Base-by-base conservation (phyloP, 2,329 filamentous ascomycete species). In the Colletotrichum shisoi region DNA sequence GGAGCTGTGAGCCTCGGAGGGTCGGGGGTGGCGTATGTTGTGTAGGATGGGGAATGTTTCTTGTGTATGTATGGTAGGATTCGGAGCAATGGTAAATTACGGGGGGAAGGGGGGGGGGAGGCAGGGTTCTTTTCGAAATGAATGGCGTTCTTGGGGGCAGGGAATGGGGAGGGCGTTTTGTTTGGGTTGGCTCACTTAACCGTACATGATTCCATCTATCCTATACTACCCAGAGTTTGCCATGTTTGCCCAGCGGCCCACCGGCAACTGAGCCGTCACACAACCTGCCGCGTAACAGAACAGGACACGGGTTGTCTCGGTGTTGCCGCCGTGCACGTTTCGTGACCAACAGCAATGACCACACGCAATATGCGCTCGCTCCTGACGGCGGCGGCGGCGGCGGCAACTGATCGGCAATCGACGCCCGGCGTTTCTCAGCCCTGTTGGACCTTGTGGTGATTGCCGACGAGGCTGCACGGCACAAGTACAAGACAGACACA, bases 1-100 rank as follows among this genome's bases (percentile, higher is more conserved):
- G 39, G 69, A 71, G 34, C 61, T 71, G 39, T 68, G 45, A 64
- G 34, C 24, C 12, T 24, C 40, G 40, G 3, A 21, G n/a, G 45
- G 45, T 34, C 27, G 15, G 24, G 54, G 27, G 27, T 31, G 27
- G 39, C 37, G n/a, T 40, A 27, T 56, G 52, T 4, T 31, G 1
- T 31, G 27, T 31, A 8, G 27, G 27, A 8, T 31, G 27, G 27
- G 4, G 27, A 3, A 31, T 8, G 27, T 7, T 34, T 7, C 31
- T 2, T 34, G 31, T 8, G 31, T 9, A 11, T 3, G 7, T 34
- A 34, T 34, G 39, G 8, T 40, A 21, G 24, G 3, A 12, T 13
- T 34, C n/a, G 46, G 48, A 24, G 44, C 0, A 34, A 2, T 27
- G 24, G 24, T 27, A 6, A 27, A 27, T 27, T 27, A 27, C 24